Percentiles rank a stretch among this genome's conserved stretches.
phyloP scores from a whole-genome alignment of 805 yeast genomes.

The Pichia manshurica region DNA sequence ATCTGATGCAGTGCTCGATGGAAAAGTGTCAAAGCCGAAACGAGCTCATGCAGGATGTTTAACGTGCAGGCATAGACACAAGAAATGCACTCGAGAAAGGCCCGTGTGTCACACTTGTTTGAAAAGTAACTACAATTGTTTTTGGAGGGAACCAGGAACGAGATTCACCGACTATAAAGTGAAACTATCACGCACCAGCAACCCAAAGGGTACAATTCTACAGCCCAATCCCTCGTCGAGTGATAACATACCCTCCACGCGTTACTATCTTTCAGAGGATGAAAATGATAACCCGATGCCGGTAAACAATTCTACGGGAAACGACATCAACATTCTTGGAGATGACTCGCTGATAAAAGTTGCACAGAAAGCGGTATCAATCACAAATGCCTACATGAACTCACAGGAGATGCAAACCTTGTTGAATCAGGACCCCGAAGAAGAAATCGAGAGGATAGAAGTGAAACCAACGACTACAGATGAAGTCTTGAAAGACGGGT shows the following conservation, averaged over 20 bases:
- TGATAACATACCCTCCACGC: background rate
- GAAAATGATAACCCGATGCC: background rate
- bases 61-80: conserved; percentile 39
- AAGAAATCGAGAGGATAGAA: background rate
- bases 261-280: conserved; percentile 2
- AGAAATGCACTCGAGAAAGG: conserved; percentile 32
- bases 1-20: background rate
- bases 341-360: conserved; percentile 1
- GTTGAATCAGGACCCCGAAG: background rate
- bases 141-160: conserved; percentile 11
- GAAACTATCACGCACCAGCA: background rate
- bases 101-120: conserved; percentile 23
- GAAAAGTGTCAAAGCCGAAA: background rate
- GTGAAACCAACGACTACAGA: too few species aligned
- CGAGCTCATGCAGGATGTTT: conserved; percentile 32
- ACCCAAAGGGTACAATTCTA: conserved; percentile 1
- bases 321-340: background rate
- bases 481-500: too few species aligned
- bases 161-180: conserved; percentile 7
- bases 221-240: conserved; percentile 1
- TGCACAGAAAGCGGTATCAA: conserved; percentile 8
- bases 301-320: background rate
- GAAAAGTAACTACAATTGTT: conserved; percentile 2
- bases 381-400: conserved; percentile 7
- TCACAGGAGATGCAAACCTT: background rate